phyloP scores from a whole-genome alignment of 352 stramenopile species.

The Globisporangium abappressorium region DNA sequence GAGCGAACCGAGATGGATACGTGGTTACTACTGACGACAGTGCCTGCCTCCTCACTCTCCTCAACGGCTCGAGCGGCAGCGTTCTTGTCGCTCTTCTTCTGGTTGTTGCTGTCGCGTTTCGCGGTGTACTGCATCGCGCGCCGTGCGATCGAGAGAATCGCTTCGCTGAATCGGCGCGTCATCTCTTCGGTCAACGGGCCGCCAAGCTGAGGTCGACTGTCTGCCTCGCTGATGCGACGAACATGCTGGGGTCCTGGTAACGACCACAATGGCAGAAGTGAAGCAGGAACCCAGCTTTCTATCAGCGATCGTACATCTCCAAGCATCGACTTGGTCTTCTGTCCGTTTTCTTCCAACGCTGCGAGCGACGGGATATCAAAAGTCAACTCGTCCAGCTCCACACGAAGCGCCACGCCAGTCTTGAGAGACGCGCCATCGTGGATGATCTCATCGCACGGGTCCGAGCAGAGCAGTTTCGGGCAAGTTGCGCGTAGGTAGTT shows the following conservation, averaged over 20 bases:
- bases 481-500: slow-evolving; percentile 76
- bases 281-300: slow-evolving; percentile 11
- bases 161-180: slow-evolving; percentile 59
- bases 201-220: slow-evolving; percentile 46
- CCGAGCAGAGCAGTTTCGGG: slow-evolving; percentile 80
- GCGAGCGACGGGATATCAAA: slow-evolving; percentile 27
- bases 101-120: slow-evolving; percentile 19
- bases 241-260: slow-evolving; percentile 16
- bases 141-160: slow-evolving; percentile 56
- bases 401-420: slow-evolving; percentile 60
- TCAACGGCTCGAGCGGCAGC: slow-evolving; percentile 15
- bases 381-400: slow-evolving; percentile 53
- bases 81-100: slow-evolving; percentile 8
- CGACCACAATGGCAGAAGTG: slow-evolving; percentile 1
- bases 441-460: slow-evolving; percentile 83
- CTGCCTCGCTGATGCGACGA: slow-evolving; percentile 53
- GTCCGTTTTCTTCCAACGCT: background rate
- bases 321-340: slow-evolving; percentile 12
- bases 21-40: slow-evolving; percentile 9
- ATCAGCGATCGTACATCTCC: slow-evolving; percentile 6
- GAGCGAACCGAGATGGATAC: slow-evolving; percentile 16
- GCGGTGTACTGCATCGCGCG: slow-evolving; percentile 53
- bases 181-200: slow-evolving; percentile 62
- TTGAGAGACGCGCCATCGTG: slow-evolving; percentile 80
- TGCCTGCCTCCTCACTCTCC: slow-evolving; percentile 18